Percentiles rank a stretch among this genome's conserved stretches.
Evolutionary conservation across 306 rosid species (phyloP).

Genomic region (Glycine tomentella): DNA sequence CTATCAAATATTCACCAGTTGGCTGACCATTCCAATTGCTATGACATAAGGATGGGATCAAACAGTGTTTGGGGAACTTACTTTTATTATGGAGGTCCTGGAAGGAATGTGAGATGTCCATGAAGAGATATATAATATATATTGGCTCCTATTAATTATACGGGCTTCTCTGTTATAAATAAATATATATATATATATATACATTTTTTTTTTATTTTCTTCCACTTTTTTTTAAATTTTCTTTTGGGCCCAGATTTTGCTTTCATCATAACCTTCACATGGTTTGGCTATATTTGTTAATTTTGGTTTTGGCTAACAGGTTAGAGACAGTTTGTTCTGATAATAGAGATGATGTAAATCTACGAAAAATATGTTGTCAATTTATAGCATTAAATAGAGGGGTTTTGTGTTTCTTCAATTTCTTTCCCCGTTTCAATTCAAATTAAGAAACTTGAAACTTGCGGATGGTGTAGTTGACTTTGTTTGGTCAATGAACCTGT

Average conservation of each 20-base stretch:
- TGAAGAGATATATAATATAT: conserved; percentile 47
- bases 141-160: neutral
- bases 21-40: conserved; percentile 92
- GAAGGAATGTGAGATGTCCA: conserved; percentile 92
- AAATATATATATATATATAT: neutral
- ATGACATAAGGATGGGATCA: conserved; percentile 81
- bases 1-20: conserved; percentile 71
- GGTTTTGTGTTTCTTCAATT: conserved; percentile 33
- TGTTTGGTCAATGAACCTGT: neutral
- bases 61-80: conserved; percentile 93
- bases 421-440: conserved; percentile 26
- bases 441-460: conserved; percentile 9
- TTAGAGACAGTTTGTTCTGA: conserved; percentile 43
- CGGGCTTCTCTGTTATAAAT: conserved; percentile 21
- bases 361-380: conserved; percentile 50
- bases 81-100: conserved; percentile 99
- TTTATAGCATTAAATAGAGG: conserved; percentile 44
- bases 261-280: conserved; percentile 48
- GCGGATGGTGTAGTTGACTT: conserved; percentile 22
- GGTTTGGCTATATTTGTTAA: conserved; percentile 54
- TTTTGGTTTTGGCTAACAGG: conserved; percentile 46
- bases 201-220: neutral
- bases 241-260: conserved; percentile 36
- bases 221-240: neutral
- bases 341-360: conserved; percentile 61